Evolutionary conservation across 2,329 filamentous ascomycete species (phyloP), one percentile per base, ranked within the genome.

Genomic region (Trichoderma sp.): DNA sequence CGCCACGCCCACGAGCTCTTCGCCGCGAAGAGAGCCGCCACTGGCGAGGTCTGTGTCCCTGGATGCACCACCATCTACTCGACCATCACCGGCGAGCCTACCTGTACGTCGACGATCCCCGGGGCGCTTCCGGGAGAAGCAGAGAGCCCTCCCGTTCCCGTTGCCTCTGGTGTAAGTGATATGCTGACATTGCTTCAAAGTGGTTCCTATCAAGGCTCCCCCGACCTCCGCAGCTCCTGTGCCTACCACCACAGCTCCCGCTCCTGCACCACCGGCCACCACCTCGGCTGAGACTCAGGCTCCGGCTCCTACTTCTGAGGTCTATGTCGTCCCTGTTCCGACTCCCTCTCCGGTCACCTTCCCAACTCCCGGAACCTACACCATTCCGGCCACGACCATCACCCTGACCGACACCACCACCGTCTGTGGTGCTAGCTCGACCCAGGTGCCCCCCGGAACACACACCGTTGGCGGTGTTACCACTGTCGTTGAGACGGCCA

Each of bases 31-130:
- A 79, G 76, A 75, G 75, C 81, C 78, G 80, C 80, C 76, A 72
- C 73, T 4, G 82, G 75, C 74, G 83, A 83, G 39, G 80, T 85
- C 74, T 94, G 92, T 80, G 78, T 82, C 43, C 83, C 84, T 63
- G 87, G 87, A 74, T 95, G 92, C 88, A 91, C 87, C 75, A 94
- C 92, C 80, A 89, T 92, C 85, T 92, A 90, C 83, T 88, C 88
- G 81, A 93, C 91, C 79, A 87, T 88, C 83, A 90, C 88, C 77
- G 92, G 92, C 79, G 85, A 88, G 79, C 82, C 89, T 70, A 91
- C 88, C 75, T 83, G 91, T 93, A 87, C 72, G 87, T 53, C 30
- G 64, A 67, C 15, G 20, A 28, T 17, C 32, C 17, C 17, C 20
- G 12, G 50, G 20, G 23, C 23, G 15, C 12, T 17, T 43, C 50